Base-by-base conservation (phyloP, 1,139 yeast genomes). In the Kodamaea sp. region DNA sequence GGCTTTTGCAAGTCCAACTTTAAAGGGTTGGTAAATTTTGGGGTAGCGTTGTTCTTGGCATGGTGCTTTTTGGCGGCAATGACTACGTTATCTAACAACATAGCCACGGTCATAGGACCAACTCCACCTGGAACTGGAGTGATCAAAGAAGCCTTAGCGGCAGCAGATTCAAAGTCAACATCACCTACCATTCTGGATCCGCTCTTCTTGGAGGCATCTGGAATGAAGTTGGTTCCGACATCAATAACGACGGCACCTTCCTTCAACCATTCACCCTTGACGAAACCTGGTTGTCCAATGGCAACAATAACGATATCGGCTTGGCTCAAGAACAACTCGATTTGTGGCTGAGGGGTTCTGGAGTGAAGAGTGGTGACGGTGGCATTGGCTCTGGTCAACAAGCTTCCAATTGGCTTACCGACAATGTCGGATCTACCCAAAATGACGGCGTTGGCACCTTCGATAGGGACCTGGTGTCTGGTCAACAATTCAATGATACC, bases 91-190 rank as follows among this genome's bases (percentile, higher is more conserved):
- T 85, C 85, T 61, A 90, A 78, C 40, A 92, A 76, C 85, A 89
- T 87, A 28, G 89, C 90, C 26, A 84, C 92, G 20, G 94, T 84
- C 94, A 84, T 84, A 47, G 94, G 94, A 24, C 94, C 94, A 47
- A 84, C 94, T 47, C 94, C 94, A 58, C 94, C 92, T 23, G 94
- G 94, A 33, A 84, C 94, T 4, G 94, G 94, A 5, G 94, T 83
- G 35, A 84, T 68, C 49, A 70, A 78, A 2, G 82, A 66, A 2
- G 88, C 83, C 45, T 69, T 71, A 34, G 70, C 62, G 37, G 66
- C 65, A 35, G 82, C 84, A 23, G 75, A 62, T 32, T 67, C 78
- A 51, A 66, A 83, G 46, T 83, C 89, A 21, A 81, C 92, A 57
- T 84, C 94, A 45, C 94, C 94, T 12, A 83, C 89, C 50, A 84